Evolutionary conservation across 768 basidiomycete genomes (phyloP).

Genomic region (Agrocybe praecox): DNA sequence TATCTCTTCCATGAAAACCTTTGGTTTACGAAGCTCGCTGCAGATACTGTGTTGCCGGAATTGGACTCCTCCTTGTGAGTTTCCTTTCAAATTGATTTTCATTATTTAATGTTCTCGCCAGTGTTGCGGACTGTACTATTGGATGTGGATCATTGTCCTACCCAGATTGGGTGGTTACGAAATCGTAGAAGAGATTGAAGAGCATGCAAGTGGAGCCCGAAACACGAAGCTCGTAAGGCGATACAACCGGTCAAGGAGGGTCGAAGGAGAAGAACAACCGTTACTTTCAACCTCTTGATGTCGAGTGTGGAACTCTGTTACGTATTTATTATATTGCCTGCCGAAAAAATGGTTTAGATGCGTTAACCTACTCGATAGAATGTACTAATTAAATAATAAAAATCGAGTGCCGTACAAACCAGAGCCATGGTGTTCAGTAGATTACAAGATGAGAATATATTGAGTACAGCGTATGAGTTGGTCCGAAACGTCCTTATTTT

Average conservation of each 20-base stretch:
- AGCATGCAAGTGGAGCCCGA: slow-evolving; percentile 33
- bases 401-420: no score
- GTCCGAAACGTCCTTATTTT: neutral
- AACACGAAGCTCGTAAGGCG: slow-evolving; percentile 34
- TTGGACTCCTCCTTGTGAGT: slow-evolving; percentile 27
- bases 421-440: no score
- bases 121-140: slow-evolving; percentile 36
- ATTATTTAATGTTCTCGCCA: slow-evolving; percentile 3
- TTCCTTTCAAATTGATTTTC: no score
- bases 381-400: no score
- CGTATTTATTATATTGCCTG: neutral
- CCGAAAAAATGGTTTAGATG: neutral
- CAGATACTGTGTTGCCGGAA: slow-evolving; percentile 33
- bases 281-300: neutral
- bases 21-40: neutral
- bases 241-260: slow-evolving; percentile 18
- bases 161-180: slow-evolving; percentile 47
- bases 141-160: slow-evolving; percentile 45
- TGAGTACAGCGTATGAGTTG: neutral
- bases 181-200: slow-evolving; percentile 49
- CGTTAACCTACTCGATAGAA: neutral
- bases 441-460: neutral
- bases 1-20: neutral
- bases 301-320: no score
- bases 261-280: slow-evolving; percentile 12